These are phyloP conservation scores for Globisporangium yorkense DNA, from an alignment of 352 stramenopile genomes.

Conservation along the genomic window DNA sequence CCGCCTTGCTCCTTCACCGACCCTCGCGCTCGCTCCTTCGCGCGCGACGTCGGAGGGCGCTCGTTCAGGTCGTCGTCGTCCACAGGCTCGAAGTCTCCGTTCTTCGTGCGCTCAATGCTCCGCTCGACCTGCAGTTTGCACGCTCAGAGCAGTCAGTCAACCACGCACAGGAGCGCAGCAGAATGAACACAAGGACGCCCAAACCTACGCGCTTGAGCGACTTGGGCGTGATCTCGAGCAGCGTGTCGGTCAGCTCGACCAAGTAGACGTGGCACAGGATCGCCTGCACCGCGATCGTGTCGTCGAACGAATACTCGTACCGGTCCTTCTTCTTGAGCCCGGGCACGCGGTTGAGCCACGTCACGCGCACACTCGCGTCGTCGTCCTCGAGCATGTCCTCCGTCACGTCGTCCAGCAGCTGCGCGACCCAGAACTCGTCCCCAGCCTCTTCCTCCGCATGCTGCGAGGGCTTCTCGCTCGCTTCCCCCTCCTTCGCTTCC, in stretches of 20 bases:
- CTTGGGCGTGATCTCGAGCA: conserved; percentile 58
- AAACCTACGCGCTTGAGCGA: conserved; percentile 39
- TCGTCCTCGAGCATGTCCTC: conserved; percentile 56
- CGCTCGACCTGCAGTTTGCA: conserved; percentile 16
- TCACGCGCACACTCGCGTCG: conserved; percentile 41
- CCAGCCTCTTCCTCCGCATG: neutral
- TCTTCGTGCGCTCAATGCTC: conserved; percentile 30
- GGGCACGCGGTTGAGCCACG: conserved; percentile 49
- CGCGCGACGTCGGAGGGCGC: conserved; percentile 31
- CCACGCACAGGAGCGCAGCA: neutral
- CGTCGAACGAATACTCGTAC: conserved; percentile 58
- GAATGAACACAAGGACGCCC: neutral
- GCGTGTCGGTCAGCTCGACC: conserved; percentile 26
- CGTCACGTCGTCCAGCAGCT: conserved; percentile 73
- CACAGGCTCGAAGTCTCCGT: conserved; percentile 15
- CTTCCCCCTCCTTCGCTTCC: conserved; percentile 2
- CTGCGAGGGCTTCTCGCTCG: neutral
- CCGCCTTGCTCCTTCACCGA: conserved; percentile 1
- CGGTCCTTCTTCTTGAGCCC: conserved; percentile 8
- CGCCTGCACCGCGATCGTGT: conserved; percentile 49
- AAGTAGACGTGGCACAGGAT: conserved; percentile 75
- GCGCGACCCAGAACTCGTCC: conserved; percentile 61
- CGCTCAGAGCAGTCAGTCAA: neutral
- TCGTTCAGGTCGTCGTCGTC: conserved; percentile 47
- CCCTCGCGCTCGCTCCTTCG: conserved; percentile 17